phyloP scores from a whole-genome alignment of 306 rosid genomes.

The Quercus gilva region DNA sequence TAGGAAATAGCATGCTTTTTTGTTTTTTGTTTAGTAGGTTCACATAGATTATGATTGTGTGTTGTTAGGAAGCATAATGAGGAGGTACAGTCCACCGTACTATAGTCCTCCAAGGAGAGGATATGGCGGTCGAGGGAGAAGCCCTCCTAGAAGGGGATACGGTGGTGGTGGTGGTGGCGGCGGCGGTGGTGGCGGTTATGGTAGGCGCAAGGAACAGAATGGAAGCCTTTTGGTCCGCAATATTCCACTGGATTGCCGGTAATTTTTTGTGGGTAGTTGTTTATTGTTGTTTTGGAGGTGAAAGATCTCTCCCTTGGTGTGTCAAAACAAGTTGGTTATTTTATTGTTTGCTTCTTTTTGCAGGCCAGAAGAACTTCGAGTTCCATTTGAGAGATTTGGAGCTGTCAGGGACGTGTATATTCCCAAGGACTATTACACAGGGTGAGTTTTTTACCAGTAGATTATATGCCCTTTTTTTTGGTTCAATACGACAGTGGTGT shows the following conservation, averaged over 20 bases:
- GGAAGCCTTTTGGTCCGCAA: slow-evolving; percentile 97
- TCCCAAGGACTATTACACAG: slow-evolving; percentile 92
- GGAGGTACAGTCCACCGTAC: slow-evolving; percentile 92
- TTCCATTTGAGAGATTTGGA: slow-evolving; percentile 88
- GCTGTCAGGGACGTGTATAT: slow-evolving; percentile 91
- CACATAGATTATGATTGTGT: not conserved
- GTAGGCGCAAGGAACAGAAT: slow-evolving; percentile 71
- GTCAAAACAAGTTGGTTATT: not conserved
- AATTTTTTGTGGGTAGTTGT: not conserved
- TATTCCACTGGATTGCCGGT: slow-evolving; percentile 90
- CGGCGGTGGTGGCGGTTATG: slow-evolving; percentile 22
- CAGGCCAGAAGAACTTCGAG: slow-evolving; percentile 86
- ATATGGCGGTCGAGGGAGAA: slow-evolving; percentile 72
- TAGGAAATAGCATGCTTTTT: not conserved
- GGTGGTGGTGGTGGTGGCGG: slow-evolving; percentile 46
- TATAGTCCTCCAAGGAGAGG: slow-evolving; percentile 93
- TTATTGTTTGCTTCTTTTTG: not conserved
- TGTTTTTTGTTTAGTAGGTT: not conserved
- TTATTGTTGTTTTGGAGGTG: not conserved
- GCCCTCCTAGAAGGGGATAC: slow-evolving; percentile 45
- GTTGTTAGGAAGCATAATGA: slow-evolving; percentile 35
- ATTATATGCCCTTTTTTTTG: not conserved
- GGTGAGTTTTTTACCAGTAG: slow-evolving; percentile 47
- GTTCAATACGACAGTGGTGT: not conserved
- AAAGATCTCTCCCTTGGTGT: not conserved